phyloP scores from a whole-genome alignment of 2,329 filamentous ascomycete species.

The Cladorrhinum sp. region DNA sequence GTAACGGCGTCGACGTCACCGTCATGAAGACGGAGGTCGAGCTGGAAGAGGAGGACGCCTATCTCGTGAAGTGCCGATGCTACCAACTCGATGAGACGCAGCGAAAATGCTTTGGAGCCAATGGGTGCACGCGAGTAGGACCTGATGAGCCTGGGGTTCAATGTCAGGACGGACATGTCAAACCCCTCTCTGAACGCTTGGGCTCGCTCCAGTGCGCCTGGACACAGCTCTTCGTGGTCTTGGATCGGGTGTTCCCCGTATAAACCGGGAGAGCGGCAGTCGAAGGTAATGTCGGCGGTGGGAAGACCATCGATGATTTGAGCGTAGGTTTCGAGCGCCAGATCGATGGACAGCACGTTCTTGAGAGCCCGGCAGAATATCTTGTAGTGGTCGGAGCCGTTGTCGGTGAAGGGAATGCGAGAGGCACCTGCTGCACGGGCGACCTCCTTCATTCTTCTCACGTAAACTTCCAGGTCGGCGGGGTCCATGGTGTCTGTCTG shows the following conservation, averaged over 20 bases:
- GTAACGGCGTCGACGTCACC: constrained; percentile 6
- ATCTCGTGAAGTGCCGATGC: constrained; percentile 11
- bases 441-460: constrained; percentile 1
- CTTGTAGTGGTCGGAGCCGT: background rate
- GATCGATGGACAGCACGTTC: constrained; percentile 12
- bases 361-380: constrained; percentile 1
- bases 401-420: background rate
- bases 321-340: constrained; percentile 8
- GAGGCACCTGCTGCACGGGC: background rate
- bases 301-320: constrained; percentile 16
- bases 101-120: constrained; percentile 1
- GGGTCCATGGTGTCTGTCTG: background rate
- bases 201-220: constrained; percentile 2
- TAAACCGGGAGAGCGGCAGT: background rate
- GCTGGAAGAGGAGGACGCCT: constrained; percentile 4
- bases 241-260: constrained; percentile 6
- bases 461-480: background rate
- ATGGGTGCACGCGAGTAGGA: background rate
- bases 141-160: constrained; percentile 5
- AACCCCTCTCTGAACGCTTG: background rate
- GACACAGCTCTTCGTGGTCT: constrained; percentile 13
- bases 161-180: constrained; percentile 3
- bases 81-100: constrained; percentile 10
- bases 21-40: constrained; percentile 2
- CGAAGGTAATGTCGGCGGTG: constrained; percentile 8